phyloP scores from a whole-genome alignment of 192 early-diverging fungal genomes.

The Jimgerdemannia lactiflua region DNA sequence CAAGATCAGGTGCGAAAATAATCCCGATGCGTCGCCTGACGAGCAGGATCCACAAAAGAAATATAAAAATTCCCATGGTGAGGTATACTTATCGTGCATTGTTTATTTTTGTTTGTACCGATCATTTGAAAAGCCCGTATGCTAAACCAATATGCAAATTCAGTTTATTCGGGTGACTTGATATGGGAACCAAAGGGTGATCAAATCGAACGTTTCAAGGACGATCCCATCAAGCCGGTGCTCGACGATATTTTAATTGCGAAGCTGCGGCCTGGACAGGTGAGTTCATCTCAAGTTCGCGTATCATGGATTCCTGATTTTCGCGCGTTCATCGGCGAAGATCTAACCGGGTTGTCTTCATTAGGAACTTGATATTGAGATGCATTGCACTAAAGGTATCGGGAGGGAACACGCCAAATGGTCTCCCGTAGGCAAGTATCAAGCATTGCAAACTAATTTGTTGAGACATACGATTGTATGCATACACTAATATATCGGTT shows the following conservation, averaged over 20 bases:
- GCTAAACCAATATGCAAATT: neutral
- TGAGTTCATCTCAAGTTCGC: neutral
- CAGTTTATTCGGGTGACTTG: conserved; percentile 73
- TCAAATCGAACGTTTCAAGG: conserved; percentile 69
- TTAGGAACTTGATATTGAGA: conserved; percentile 66
- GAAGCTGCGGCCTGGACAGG: conserved; percentile 90
- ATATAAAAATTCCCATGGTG: conserved; percentile 70
- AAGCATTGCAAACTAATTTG: too few species aligned
- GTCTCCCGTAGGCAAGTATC: conserved; percentile 75
- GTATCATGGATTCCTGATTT: too few species aligned
- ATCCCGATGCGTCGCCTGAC: conserved; percentile 50
- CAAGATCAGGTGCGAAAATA: conserved; percentile 66
- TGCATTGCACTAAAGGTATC: conserved; percentile 90
- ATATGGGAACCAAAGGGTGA: conserved; percentile 92
- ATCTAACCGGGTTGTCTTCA: neutral
- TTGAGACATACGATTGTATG: neutral
- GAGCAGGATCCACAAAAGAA: conserved; percentile 74
- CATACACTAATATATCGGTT: neutral
- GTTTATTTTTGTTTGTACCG: neutral
- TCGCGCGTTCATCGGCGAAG: too few species aligned
- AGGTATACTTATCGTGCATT: neutral
- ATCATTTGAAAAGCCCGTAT: neutral
- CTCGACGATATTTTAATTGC: conserved; percentile 89
- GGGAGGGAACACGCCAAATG: conserved; percentile 98
- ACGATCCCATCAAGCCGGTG: conserved; percentile 74